Percentiles rank a stretch among this genome's conserved stretches.
Evolutionary conservation across 73 alveolate genomes (phyloP).

Genomic region (Paramecium biaurelia): DNA sequence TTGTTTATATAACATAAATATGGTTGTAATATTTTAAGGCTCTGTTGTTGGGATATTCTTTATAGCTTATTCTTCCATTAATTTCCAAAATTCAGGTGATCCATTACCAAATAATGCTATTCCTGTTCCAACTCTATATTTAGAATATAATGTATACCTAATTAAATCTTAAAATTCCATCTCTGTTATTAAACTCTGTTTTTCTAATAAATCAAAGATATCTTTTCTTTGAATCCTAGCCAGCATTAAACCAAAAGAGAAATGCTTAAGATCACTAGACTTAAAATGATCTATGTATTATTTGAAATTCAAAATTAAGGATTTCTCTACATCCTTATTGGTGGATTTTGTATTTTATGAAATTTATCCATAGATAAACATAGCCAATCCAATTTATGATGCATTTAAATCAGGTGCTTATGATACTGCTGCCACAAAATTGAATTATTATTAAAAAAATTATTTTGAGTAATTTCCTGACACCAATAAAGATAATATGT

Average conservation of each 20-base stretch:
- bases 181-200: background rate
- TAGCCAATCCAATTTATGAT: background rate
- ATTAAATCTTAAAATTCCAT: background rate
- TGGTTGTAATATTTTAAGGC: background rate
- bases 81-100: slow-evolving; percentile 5
- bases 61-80: slow-evolving; percentile 3
- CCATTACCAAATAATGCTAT: background rate
- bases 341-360: background rate
- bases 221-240: background rate
- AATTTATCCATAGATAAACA: background rate
- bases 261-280: background rate
- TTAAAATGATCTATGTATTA: background rate
- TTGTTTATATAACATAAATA: background rate
- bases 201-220: background rate
- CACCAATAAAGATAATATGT: background rate
- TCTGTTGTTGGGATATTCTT: background rate
- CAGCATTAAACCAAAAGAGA: background rate
- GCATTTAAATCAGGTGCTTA: background rate
- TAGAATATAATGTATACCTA: background rate
- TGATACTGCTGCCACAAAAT: background rate
- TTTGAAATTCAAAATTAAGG: background rate
- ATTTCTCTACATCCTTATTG: background rate
- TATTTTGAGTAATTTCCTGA: background rate
- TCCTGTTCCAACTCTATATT: slow-evolving; percentile 3
- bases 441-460: background rate